phyloP scores from a whole-genome alignment of 768 basidiomycete genomes.

The Boletus tomentosulus region DNA sequence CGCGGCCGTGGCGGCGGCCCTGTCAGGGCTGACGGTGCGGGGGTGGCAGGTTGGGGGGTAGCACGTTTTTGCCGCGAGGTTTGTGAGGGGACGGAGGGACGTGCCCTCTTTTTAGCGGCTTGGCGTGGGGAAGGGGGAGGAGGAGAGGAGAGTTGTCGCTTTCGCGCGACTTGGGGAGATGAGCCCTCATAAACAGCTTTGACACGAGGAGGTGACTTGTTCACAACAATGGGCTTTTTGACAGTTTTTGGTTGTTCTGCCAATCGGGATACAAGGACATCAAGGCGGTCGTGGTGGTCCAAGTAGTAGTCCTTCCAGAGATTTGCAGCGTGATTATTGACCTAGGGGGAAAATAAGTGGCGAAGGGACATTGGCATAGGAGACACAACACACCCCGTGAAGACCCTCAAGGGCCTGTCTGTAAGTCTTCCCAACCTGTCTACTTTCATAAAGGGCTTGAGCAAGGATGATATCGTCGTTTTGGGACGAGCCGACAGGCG shows the following conservation, averaged over 20 bases:
- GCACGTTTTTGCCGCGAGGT: conserved; percentile 23
- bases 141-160: conserved; percentile 27
- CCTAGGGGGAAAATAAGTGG: conserved; percentile 22
- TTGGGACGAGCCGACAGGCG: conserved; percentile 45
- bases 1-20: no score
- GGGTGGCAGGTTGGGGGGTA: no score
- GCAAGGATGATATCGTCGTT: conserved; percentile 60
- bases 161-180: conserved; percentile 34
- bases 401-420: conserved; percentile 64
- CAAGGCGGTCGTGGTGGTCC: conserved; percentile 60
- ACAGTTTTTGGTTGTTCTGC: conserved; percentile 25
- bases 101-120: conserved; percentile 22
- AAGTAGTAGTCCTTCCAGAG: conserved; percentile 82
- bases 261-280: conserved; percentile 33
- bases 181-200: conserved; percentile 5
- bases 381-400: conserved; percentile 50
- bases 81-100: conserved; percentile 22
- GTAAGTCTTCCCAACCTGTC: conserved; percentile 45
- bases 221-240: conserved; percentile 26
- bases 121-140: conserved; percentile 19
- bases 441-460: conserved; percentile 38
- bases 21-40: no score
- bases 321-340: conserved; percentile 48
- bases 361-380: neutral
- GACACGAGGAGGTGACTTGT: conserved; percentile 6